Conservation (phyloP, 495 filamentous ascomycete species). For the Penicillium crystallinum region DNA sequence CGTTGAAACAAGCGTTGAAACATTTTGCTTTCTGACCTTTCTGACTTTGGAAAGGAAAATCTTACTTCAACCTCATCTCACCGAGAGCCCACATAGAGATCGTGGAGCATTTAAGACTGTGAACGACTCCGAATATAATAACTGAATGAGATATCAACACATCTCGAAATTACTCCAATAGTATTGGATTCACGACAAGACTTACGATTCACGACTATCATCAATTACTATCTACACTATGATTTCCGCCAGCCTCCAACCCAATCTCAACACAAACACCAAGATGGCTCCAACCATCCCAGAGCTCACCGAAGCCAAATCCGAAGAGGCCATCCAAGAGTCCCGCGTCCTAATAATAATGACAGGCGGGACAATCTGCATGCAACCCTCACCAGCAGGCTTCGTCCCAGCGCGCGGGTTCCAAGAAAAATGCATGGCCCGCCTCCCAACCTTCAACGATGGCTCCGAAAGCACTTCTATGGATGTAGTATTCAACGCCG, state of each 20-base stretch:
- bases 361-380: constrained; percentile 96
- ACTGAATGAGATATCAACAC: no score
- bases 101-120: neutral
- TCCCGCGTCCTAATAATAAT: constrained; percentile 84
- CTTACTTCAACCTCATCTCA: constrained; percentile 15
- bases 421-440: constrained; percentile 74
- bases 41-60: neutral
- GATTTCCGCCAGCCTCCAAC: neutral
- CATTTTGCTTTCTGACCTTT: neutral
- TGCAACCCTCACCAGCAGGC: constrained; percentile 65
- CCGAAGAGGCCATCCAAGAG: constrained; percentile 45
- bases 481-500: constrained; percentile 48
- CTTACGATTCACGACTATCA: neutral
- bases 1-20: no score
- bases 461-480: constrained; percentile 53
- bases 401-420: constrained; percentile 74
- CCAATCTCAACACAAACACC: neutral
- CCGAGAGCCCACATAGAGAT: constrained; percentile 6
- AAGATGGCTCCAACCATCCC: constrained; percentile 28
- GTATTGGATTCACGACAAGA: neutral
- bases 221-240: neutral
- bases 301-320: constrained; percentile 18
- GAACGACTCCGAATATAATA: neutral
- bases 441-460: constrained; percentile 87
- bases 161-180: neutral